Evolutionary conservation across 352 stramenopile species (phyloP).

Genomic region (Detonula confervacea): DNA sequence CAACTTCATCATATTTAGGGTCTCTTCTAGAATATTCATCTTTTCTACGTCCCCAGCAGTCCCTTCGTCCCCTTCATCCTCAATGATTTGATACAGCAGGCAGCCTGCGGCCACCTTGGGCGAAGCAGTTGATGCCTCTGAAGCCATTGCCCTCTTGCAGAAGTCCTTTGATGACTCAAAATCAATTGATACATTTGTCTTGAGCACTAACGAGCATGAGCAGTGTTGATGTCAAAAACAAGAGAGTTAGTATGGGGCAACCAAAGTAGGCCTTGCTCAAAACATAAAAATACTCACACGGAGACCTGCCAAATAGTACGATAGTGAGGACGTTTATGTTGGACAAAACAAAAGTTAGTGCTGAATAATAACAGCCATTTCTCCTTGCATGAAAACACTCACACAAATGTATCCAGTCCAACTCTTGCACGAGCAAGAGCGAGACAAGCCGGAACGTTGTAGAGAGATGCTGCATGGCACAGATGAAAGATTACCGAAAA

Average conservation of each 20-base stretch:
- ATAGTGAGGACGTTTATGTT: no score
- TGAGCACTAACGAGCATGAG: slow-evolving; percentile 50
- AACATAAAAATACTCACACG: no score
- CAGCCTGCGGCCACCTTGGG: slow-evolving; percentile 72
- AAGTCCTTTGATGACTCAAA: slow-evolving; percentile 80
- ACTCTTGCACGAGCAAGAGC: slow-evolving; percentile 65
- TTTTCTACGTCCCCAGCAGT: slow-evolving; percentile 53
- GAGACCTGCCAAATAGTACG: no score
- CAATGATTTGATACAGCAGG: slow-evolving; percentile 74
- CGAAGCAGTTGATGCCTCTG: slow-evolving; percentile 34
- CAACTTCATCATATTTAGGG: slow-evolving; percentile 54
- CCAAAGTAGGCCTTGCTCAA: background rate
- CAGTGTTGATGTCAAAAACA: no score
- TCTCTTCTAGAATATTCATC: slow-evolving; percentile 64
- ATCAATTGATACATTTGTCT: slow-evolving; percentile 68
- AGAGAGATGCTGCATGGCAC: slow-evolving; percentile 64
- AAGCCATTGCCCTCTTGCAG: slow-evolving; percentile 62
- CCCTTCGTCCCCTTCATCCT: slow-evolving; percentile 69
- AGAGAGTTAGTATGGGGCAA: background rate
- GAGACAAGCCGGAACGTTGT: slow-evolving; percentile 65
- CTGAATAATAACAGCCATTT: no score
- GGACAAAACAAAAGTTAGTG: no score
- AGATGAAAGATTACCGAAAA: slow-evolving; percentile 80
- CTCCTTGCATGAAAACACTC: no score
- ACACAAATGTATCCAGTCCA: slow-evolving; percentile 65